phyloP scores from a whole-genome alignment of 169 alveolate species.

The Cryptosporidium sp. region DNA sequence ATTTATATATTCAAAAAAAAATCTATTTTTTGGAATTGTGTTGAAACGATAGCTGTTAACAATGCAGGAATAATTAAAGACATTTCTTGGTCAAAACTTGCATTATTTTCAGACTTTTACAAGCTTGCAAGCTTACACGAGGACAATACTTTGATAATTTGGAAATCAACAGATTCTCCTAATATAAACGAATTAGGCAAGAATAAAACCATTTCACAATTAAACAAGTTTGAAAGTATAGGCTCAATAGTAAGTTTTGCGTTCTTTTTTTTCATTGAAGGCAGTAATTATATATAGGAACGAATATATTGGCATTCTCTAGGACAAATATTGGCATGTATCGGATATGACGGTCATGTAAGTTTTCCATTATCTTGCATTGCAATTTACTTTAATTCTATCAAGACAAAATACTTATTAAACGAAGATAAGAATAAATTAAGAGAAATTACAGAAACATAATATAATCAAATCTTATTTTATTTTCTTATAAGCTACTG shows the following conservation, averaged over 20 bases:
- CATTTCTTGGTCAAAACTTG: conserved; percentile 29
- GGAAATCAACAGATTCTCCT: conserved; percentile 21
- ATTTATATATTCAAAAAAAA: conserved; percentile 25
- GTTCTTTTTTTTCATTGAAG: background rate
- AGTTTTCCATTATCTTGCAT: background rate
- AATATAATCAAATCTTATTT: background rate
- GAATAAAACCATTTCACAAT: conserved; percentile 15
- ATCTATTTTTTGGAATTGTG: conserved; percentile 37
- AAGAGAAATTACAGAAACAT: conserved; percentile 21
- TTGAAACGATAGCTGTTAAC: conserved; percentile 55
- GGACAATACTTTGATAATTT: conserved; percentile 23
- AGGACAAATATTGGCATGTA: conserved; percentile 33
- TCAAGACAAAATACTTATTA: conserved; percentile 24
- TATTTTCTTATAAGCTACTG: background rate
- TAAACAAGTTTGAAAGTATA: conserved; percentile 1
- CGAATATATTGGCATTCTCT: conserved; percentile 59
- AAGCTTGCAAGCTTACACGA: conserved; percentile 49
- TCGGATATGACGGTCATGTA: conserved; percentile 20
- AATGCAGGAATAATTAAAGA: conserved; percentile 41
- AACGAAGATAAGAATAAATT: background rate
- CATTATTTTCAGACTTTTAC: conserved; percentile 15
- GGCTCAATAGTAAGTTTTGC: conserved; percentile 33
- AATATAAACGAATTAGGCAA: background rate
- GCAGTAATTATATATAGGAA: background rate
- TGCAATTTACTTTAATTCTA: background rate